These are phyloP conservation scores for Eimeria falciformis DNA, from an alignment of 169 alveolate species.

Conservation along the genomic window DNA sequence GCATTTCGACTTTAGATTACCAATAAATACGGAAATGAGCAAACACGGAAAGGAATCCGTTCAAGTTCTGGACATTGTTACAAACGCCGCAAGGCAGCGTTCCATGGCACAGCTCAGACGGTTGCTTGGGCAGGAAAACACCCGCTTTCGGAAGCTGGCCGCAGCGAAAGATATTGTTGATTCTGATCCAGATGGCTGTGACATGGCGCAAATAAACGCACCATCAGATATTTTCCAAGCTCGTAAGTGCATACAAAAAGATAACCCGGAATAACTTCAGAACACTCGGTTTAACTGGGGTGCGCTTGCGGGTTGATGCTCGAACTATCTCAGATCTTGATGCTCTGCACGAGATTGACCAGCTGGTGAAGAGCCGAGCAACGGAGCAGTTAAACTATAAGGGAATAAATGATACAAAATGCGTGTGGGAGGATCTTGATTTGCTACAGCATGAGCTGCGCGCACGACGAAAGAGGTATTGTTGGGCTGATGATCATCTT, in stretches of 20 bases:
- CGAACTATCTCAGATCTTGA: neutral
- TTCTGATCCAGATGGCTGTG: neutral
- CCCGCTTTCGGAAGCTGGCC: neutral
- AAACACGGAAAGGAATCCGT: neutral
- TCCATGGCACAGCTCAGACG: slow-evolving; percentile 13
- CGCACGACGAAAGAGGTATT: neutral
- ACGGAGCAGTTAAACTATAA: neutral
- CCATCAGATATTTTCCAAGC: neutral
- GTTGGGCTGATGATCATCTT: too few relatives aligned
- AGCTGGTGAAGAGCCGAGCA: slow-evolving; percentile 7
- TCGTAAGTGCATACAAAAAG: slow-evolving; percentile 20
- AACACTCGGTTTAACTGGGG: neutral
- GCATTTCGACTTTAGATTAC: neutral
- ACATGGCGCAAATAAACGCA: neutral
- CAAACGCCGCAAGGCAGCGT: neutral
- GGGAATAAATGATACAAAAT: neutral
- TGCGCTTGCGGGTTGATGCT: neutral
- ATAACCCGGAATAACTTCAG: neutral
- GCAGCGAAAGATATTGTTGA: neutral
- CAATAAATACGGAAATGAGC: neutral
- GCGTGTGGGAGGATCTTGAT: neutral
- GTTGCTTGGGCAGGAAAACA: neutral
- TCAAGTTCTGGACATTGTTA: neutral
- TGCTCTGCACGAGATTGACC: neutral
- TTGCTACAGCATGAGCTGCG: neutral